These are phyloP conservation scores for Lachnellula occidentalis DNA, from an alignment of 2,329 filamentous ascomycete genomes.

Conservation along the genomic window DNA sequence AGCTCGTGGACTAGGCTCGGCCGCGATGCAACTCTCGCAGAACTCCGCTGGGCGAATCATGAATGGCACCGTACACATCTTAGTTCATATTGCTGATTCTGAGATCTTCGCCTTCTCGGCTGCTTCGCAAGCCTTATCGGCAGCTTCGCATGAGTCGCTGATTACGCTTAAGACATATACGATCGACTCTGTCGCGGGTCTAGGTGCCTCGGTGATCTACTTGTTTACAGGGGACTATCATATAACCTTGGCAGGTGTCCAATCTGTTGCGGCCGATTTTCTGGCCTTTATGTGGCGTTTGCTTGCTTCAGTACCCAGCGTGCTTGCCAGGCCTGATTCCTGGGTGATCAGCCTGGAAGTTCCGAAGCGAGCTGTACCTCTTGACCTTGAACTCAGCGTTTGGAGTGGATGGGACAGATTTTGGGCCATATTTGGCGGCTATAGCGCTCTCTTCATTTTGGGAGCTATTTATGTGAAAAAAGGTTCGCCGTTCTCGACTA, in stretches of 20 bases:
- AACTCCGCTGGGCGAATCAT: constrained; percentile 37
- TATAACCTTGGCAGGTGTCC: constrained; percentile 17
- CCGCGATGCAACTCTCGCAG: constrained; percentile 22
- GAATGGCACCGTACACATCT: constrained; percentile 43
- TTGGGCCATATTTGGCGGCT: constrained; percentile 74
- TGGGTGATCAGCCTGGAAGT: constrained; percentile 55
- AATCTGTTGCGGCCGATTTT: constrained; percentile 1
- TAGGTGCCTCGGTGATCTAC: constrained; percentile 38
- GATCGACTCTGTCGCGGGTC: constrained; percentile 34
- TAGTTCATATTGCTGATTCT: constrained; percentile 39
- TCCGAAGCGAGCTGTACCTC: constrained; percentile 31
- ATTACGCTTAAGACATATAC: constrained; percentile 53
- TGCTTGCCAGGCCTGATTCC: constrained; percentile 42
- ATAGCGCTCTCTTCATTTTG: constrained; percentile 66
- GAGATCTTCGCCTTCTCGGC: constrained; percentile 75
- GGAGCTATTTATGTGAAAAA: constrained; percentile 76
- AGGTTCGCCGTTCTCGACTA: constrained; percentile 60
- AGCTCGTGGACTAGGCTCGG: constrained; percentile 8
- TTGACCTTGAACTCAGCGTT: constrained; percentile 54
- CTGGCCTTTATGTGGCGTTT: constrained; percentile 9
- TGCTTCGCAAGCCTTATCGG: constrained; percentile 74
- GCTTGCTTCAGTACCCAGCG: constrained; percentile 31
- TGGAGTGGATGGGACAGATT: constrained; percentile 63
- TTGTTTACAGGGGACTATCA: constrained; percentile 41
- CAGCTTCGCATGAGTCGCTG: constrained; percentile 67